Percentiles rank a stretch among this genome's conserved stretches.
Evolutionary conservation across 2,329 filamentous ascomycete species (phyloP).

Genomic region (Cladosporium sp.): DNA sequence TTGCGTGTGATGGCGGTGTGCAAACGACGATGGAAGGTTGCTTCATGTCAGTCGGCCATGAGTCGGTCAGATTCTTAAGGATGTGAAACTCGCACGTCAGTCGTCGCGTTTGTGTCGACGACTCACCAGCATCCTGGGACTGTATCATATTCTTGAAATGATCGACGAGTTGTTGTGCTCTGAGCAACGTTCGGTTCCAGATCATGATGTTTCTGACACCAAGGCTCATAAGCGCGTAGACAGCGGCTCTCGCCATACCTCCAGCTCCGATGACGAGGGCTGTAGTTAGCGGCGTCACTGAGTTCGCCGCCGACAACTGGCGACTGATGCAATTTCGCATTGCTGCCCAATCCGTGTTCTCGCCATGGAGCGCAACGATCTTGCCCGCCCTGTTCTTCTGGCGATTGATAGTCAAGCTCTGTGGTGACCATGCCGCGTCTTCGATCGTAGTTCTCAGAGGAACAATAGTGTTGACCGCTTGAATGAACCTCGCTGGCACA

Average conservation of each 20-base stretch:
- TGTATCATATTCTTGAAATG: neutral
- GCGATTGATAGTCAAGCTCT: constrained; percentile 48
- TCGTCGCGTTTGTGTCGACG: neutral
- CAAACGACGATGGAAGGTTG: constrained; percentile 3
- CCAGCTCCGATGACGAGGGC: constrained; percentile 38
- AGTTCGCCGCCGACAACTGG: constrained; percentile 62
- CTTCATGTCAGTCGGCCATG: neutral
- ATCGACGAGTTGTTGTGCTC: neutral
- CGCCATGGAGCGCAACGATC: constrained; percentile 62
- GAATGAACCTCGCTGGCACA: constrained; percentile 64
- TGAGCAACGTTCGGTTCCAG: neutral
- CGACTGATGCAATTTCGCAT: constrained; percentile 64
- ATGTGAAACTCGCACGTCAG: neutral
- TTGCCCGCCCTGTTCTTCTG: constrained; percentile 58
- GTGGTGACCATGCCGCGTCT: constrained; percentile 29
- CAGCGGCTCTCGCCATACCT: constrained; percentile 37
- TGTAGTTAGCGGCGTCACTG: constrained; percentile 23
- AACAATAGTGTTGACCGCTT: constrained; percentile 67
- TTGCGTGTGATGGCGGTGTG: neutral
- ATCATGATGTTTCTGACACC: neutral
- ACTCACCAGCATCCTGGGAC: neutral
- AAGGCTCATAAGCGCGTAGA: constrained; percentile 3
- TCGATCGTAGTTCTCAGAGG: constrained; percentile 57
- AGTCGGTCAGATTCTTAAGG: neutral
- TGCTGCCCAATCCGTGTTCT: constrained; percentile 74